A percentile compares a stretch with the other conserved stretches of the same genome.
Conservation (phyloP, 2,329 filamentous ascomycete species). For the Fusarium odoratissimum region DNA sequence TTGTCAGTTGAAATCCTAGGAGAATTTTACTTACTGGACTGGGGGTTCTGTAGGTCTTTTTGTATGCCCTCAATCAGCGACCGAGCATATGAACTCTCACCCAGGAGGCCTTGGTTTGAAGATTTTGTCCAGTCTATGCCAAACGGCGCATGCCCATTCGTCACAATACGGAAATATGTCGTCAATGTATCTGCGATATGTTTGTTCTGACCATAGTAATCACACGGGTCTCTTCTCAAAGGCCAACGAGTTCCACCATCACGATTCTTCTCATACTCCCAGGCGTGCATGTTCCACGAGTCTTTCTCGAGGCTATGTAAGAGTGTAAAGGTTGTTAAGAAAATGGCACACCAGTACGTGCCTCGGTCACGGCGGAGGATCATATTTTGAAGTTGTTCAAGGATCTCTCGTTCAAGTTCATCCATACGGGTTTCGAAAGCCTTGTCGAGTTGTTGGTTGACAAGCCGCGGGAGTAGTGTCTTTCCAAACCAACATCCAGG, state of each 20-base stretch:
- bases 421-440: background rate
- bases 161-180: background rate
- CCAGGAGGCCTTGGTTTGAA: background rate
- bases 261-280: background rate
- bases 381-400: background rate
- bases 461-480: background rate
- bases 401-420: background rate
- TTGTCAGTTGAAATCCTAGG: fast-evolving
- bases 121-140: background rate
- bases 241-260: background rate
- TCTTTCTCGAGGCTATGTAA: background rate
- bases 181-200: background rate
- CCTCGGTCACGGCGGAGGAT: background rate
- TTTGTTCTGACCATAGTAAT: background rate
- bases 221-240: background rate
- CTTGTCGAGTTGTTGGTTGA: background rate
- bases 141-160: background rate
- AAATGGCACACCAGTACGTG: background rate
- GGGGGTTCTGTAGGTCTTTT: background rate
- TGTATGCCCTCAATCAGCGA: background rate
- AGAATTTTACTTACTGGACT: background rate
- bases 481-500: background rate
- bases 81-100: background rate
- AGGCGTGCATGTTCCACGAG: slow-evolving; percentile 2
- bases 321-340: background rate